Evolutionary conservation across 768 basidiomycete genomes (phyloP).

Genomic region (Panellus pusillus): DNA sequence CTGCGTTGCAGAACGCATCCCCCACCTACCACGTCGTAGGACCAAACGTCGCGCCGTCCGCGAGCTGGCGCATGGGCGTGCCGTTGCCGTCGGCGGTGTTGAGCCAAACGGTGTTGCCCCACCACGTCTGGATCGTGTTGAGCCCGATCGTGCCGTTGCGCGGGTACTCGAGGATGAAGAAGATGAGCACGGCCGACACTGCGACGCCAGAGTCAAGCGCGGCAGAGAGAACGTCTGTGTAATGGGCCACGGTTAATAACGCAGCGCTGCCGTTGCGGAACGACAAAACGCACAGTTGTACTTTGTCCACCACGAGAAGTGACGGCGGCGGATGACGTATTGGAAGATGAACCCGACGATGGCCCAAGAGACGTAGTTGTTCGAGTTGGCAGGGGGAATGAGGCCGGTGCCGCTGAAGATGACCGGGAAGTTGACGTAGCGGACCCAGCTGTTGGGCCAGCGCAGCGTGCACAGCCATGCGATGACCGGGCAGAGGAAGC

Average conservation of each 20-base stretch:
- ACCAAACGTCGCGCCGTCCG: slow-evolving; percentile 58
- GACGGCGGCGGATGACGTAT: slow-evolving; percentile 72
- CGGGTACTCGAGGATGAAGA: slow-evolving; percentile 59
- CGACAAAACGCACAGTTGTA: slow-evolving; percentile 57
- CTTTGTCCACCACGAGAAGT: slow-evolving; percentile 80
- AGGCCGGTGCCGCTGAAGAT: slow-evolving; percentile 67
- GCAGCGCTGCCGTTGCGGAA: too few relatives aligned
- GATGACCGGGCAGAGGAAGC: slow-evolving; percentile 71
- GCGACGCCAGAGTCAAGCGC: slow-evolving; percentile 67
- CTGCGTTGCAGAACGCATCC: too few relatives aligned
- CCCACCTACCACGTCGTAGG: slow-evolving; percentile 51
- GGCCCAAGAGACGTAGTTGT: slow-evolving; percentile 86
- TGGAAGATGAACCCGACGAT: slow-evolving; percentile 87
- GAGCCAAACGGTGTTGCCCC: slow-evolving; percentile 76
- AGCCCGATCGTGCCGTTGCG: slow-evolving; percentile 52
- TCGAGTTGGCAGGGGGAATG: slow-evolving; percentile 82
- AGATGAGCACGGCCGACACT: slow-evolving; percentile 56
- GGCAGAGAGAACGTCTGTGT: slow-evolving; percentile 67
- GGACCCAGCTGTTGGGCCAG: slow-evolving; percentile 76
- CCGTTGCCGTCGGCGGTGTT: slow-evolving; percentile 71
- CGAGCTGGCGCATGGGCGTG: slow-evolving; percentile 43
- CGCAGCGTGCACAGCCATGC: slow-evolving; percentile 81
- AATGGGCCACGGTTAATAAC: too few relatives aligned
- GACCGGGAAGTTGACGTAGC: slow-evolving; percentile 87
- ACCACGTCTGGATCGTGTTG: slow-evolving; percentile 49